Percentiles rank a stretch among this genome's conserved stretches.
Evolutionary conservation across 352 stramenopile species (phyloP).

Genomic region (Plasmopara viticola): DNA sequence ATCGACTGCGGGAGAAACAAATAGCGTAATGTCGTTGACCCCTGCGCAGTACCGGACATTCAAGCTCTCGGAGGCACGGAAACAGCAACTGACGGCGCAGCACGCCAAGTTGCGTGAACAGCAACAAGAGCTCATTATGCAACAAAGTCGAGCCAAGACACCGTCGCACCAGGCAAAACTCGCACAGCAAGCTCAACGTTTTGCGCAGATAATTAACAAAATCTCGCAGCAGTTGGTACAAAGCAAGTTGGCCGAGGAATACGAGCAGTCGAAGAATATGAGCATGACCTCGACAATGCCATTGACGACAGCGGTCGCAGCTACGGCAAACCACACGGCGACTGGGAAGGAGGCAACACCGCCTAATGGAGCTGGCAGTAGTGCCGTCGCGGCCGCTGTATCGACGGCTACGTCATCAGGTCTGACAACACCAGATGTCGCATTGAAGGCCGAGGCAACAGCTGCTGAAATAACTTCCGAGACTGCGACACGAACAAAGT

Average conservation of each 20-base stretch:
- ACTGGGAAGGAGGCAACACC: conserved; percentile 24
- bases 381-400: conserved; percentile 1
- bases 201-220: conserved; percentile 84
- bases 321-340: conserved; percentile 7
- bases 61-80: conserved; percentile 56
- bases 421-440: conserved; percentile 8
- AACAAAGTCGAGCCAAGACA: conserved; percentile 67
- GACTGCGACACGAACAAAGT: neutral
- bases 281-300: conserved; percentile 24
- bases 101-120: conserved; percentile 69
- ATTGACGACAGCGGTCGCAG: conserved; percentile 15
- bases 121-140: conserved; percentile 72
- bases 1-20: conserved; percentile 22
- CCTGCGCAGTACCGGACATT: conserved; percentile 71
- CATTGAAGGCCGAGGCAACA: conserved; percentile 13
- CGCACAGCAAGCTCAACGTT: conserved; percentile 58
- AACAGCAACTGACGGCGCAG: conserved; percentile 61
- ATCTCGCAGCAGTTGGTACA: conserved; percentile 82
- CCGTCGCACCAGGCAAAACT: conserved; percentile 66
- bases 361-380: conserved; percentile 10
- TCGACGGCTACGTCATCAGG: conserved; percentile 12
- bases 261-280: conserved; percentile 58
- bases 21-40: conserved; percentile 39
- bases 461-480: conserved; percentile 8
- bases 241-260: conserved; percentile 76